Percentiles rank a stretch among this genome's conserved stretches.
These are phyloP conservation scores for Pseudozyma thailandica DNA, from an alignment of 1,284 basidiomycete genomes.

Conservation along the genomic window DNA sequence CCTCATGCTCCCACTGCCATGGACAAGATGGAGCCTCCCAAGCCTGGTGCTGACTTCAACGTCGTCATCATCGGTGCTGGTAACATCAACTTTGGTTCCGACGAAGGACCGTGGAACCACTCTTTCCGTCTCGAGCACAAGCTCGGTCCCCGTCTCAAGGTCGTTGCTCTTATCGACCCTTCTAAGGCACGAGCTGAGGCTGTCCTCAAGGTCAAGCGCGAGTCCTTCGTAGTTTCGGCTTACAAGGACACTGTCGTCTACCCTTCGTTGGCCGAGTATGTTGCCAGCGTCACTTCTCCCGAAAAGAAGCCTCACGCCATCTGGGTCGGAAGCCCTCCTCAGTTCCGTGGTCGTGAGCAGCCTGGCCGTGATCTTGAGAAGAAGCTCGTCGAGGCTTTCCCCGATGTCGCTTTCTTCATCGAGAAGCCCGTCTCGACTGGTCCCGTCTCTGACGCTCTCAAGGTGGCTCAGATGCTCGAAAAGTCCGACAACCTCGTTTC, in stretches of 20 bases:
- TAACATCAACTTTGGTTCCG: conserved; percentile 65
- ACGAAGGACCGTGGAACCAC: conserved; percentile 68
- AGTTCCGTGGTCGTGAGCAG: conserved; percentile 75
- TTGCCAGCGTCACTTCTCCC: conserved; percentile 74
- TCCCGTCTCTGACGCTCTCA: conserved; percentile 71
- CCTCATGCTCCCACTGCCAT: conserved; percentile 61
- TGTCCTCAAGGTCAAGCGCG: conserved; percentile 88
- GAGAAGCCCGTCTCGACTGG: conserved; percentile 95
- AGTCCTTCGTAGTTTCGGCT: conserved; percentile 90
- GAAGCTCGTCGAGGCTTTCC: conserved; percentile 86
- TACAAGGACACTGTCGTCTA: conserved; percentile 91
- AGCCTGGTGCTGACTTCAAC: conserved; percentile 66
- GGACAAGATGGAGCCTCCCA: conserved; percentile 66
- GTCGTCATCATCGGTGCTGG: conserved; percentile 67
- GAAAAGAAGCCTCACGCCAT: conserved; percentile 74
- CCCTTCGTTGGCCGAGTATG: conserved; percentile 87
- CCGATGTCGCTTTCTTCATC: conserved; percentile 80
- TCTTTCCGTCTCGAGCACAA: conserved; percentile 72
- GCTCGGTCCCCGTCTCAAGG: conserved; percentile 94
- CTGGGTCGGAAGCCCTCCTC: conserved; percentile 90
- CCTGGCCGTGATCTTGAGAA: conserved; percentile 85
- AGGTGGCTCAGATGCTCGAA: conserved; percentile 65
- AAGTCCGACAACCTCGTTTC: conserved; percentile 77
- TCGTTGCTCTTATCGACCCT: conserved; percentile 93
- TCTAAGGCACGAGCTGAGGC: conserved; percentile 81